Base-by-base conservation (phyloP, 2,329 filamentous ascomycete species). In the Sodiomyces alkalinus region DNA sequence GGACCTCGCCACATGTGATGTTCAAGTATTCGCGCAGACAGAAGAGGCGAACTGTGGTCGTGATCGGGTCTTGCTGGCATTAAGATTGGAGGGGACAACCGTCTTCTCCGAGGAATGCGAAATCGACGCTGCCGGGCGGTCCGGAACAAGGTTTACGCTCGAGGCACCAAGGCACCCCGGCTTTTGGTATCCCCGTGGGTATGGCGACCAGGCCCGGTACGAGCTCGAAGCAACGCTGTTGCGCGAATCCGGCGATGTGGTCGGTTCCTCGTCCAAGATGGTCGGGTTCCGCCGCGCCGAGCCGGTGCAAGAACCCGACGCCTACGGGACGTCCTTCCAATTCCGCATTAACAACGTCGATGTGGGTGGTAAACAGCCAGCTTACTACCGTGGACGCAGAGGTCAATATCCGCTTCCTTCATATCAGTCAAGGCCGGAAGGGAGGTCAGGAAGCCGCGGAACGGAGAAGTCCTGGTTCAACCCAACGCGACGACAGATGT, bases 401-500 rank as follows among this genome's bases (percentile, higher is more conserved):
- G 3, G 30, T 60, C 14, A 35, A 33, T 6, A 39, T 60, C 10
- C 42, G 52, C 17, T 58, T 57, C 36, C 17, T 58, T 57, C 36
- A 42, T 62, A n/a, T 59, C 55, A 4, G 43, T 62, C 22, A 39
- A 36, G 13, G 54, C 49, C 0, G 60, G 59, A 2, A 30, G 40
- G 24, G 52, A 60, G 4, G 36, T 59, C 14, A 34, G 37, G 7
- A 29, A 40, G 4, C 29, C 38, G 10, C 26, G 52, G 4, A 37
- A 32, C 6, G 39, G 31, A 23, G 43, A 28, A 18, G 30, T 54
- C 8, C 35, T 34, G 1, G 41, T 49, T 4, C 26, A 40, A 15
- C 36, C 49, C 6, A 62, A 63, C 28, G 44, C 45, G 29, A 56
- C 51, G 6, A 60, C 55, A 1, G 48, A 56, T 10, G 34, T 62